Conservation (phyloP, 331 rosid genomes). For the Quercus lobata region DNA sequence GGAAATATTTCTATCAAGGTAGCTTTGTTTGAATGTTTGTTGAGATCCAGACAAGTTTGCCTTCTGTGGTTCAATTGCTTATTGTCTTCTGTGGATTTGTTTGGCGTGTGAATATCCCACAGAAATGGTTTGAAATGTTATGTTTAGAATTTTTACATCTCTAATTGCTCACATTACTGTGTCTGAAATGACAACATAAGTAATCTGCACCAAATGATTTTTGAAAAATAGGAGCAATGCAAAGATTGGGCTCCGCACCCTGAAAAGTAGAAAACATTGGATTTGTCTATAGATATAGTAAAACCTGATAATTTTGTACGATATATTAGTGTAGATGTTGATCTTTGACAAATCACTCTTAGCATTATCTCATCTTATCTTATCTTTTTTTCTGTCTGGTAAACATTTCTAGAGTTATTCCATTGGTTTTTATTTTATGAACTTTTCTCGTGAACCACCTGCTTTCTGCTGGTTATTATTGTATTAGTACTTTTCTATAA, state of each 20-base stretch:
- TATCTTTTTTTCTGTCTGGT: neutral
- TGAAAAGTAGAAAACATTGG: neutral
- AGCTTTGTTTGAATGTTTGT: neutral
- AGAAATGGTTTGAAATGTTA: neutral
- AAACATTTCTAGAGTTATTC: neutral
- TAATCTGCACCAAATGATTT: neutral
- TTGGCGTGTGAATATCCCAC: neutral
- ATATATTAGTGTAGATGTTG: neutral
- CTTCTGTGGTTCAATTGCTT: neutral
- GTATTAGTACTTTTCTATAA: neutral
- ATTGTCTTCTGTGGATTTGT: neutral
- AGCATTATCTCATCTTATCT: neutral
- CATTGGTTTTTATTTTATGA: neutral
- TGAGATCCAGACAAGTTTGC: neutral
- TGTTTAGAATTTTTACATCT: neutral
- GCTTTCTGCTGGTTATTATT: neutral
- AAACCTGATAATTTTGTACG: neutral
- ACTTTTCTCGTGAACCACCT: neutral
- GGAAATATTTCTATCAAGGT: constrained; percentile 98
- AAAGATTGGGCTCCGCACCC: neutral
- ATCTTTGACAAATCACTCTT: neutral
- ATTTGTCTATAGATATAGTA: neutral
- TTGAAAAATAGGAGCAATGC: neutral
- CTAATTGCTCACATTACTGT: neutral
- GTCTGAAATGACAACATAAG: neutral